Evolutionary conservation across 2,329 filamentous ascomycete genomes (phyloP).

Genomic region (Ceratocystis eucalypticola): DNA sequence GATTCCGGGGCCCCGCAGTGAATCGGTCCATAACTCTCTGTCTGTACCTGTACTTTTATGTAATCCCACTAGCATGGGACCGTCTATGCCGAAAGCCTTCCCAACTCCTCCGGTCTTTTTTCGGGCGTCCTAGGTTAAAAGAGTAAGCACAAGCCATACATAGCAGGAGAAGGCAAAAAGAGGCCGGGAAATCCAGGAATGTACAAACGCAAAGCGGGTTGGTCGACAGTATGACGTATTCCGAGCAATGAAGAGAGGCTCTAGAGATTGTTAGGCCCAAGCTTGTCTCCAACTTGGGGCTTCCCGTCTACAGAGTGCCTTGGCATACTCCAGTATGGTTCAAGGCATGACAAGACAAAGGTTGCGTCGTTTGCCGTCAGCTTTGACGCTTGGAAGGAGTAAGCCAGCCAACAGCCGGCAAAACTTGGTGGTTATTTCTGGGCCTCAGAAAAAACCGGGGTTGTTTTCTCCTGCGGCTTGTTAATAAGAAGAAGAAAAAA

Average conservation of each 20-base stretch:
- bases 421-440: not conserved
- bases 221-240: not conserved
- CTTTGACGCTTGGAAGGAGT: not conserved
- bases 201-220: not conserved
- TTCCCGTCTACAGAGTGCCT: not conserved
- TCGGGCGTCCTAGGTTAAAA: not conserved
- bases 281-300: constrained; percentile 4
- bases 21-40: not conserved
- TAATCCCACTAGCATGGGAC: not conserved
- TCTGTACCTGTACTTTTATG: not conserved
- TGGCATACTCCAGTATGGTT: not conserved
- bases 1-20: not conserved
- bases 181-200: constrained; percentile 8
- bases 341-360: not conserved
- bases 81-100: not conserved
- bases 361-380: not conserved
- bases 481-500: not conserved
- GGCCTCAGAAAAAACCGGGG: not conserved
- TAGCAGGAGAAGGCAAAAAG: not conserved
- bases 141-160: not conserved
- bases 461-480: no score
- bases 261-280: not conserved
- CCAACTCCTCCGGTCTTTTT: constrained; percentile 3
- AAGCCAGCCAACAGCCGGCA: not conserved
- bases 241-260: not conserved